phyloP scores from a whole-genome alignment of 345 rosid species.

The Citrus mangshanensis region DNA sequence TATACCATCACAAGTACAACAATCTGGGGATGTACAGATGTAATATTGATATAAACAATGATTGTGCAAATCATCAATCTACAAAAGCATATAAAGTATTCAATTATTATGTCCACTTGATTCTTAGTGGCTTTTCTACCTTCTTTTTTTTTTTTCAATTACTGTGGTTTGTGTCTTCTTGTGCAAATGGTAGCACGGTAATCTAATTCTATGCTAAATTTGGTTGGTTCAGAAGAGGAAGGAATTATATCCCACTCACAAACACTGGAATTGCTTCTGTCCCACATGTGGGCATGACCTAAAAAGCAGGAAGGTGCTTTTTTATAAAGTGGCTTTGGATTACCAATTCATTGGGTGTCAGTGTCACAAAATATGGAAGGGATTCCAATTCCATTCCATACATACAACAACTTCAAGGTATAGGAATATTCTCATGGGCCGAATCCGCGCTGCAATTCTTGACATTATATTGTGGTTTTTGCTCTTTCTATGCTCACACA shows the following conservation, averaged over 20 bases:
- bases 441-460: neutral
- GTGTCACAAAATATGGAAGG: neutral
- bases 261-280: slow-evolving; percentile 2
- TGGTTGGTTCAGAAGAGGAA: neutral
- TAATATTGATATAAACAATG: neutral
- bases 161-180: neutral
- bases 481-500: too few relatives aligned
- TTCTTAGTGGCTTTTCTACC: neutral
- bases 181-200: neutral
- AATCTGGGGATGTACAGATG: neutral
- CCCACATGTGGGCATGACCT: neutral
- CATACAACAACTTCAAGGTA: neutral
- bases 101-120: neutral
- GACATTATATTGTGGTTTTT: neutral
- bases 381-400: neutral
- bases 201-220: slow-evolving; percentile 8
- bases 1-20: neutral
- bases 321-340: neutral
- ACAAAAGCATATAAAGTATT: neutral
- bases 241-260: too few relatives aligned
- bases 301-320: neutral
- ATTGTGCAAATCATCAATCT: neutral
- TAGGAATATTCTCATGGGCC: neutral
- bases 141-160: neutral
- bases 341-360: neutral